Conservation (phyloP, 148 eudicot genomes). For the Agrostemma githago region DNA sequence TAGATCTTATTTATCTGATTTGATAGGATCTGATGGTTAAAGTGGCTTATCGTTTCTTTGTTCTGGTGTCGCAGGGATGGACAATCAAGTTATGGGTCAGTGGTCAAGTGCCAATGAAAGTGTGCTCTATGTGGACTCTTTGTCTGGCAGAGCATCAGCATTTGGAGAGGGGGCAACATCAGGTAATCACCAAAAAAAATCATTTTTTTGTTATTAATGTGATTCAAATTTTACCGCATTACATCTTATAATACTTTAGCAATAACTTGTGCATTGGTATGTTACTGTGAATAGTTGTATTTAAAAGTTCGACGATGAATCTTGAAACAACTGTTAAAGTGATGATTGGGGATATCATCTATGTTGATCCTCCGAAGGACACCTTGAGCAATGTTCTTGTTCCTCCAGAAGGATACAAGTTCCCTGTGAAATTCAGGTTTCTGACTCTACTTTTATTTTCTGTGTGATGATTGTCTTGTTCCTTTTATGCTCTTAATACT, state of each 20-base stretch:
- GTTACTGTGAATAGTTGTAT: constrained; percentile 40
- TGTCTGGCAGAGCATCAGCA: constrained; percentile 72
- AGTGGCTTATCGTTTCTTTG: not conserved
- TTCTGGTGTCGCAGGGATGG: constrained; percentile 33
- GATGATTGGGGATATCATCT: constrained; percentile 40
- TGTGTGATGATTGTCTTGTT: not conserved
- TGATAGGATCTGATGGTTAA: not conserved
- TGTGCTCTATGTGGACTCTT: constrained; percentile 46
- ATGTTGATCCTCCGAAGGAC: constrained; percentile 62
- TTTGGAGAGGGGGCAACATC: constrained; percentile 56
- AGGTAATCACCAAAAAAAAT: constrained; percentile 25
- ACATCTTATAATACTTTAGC: not conserved
- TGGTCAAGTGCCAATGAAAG: constrained; percentile 69
- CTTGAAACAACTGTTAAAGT: constrained; percentile 66
- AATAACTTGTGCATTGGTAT: not conserved
- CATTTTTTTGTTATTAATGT: not conserved
- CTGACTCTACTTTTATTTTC: constrained; percentile 10
- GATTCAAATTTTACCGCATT: not conserved
- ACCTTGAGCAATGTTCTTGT: constrained; percentile 59
- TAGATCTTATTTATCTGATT: not conserved
- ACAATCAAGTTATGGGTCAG: constrained; percentile 44
- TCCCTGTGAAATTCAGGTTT: constrained; percentile 65
- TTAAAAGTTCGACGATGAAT: constrained; percentile 45
- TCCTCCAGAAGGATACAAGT: constrained; percentile 56
- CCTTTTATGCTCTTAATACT: not conserved